Evolutionary conservation across 2,329 filamentous ascomycete genomes (phyloP), one percentile per base, ranked within the genome.

Genomic region (Diaporthe vexans): DNA sequence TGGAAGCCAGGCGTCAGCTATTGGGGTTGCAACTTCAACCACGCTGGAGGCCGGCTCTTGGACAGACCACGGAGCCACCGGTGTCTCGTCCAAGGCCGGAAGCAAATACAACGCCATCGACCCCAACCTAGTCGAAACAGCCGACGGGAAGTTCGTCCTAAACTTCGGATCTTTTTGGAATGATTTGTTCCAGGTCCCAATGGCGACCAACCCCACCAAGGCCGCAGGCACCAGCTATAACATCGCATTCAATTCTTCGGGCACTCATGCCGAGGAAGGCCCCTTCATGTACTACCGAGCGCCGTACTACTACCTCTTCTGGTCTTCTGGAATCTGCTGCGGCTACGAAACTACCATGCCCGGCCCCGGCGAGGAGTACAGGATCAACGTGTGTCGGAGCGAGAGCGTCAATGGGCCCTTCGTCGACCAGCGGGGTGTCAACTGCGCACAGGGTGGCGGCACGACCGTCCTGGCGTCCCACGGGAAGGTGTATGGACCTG

Each of bases 81-180:
- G 91, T 13, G 82, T 93, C 74, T 84, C 81, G 24, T 85, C 88
- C 67, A 74, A 80, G 26, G 68, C 81, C 19, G 77, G 81, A 29
- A 86, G 85, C 73, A 72, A 81, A 6, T 91, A 90, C 82, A 91
- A 91, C 77, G 88, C 89, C 57, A 91, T 94, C 78, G 93, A 92
- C 78, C 81, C 84, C 3, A 90, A 89, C 76, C 79, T 91, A 3
- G 81, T 91, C 75, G 78, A 83, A 15, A 84, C 81, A 3, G 83
- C 82, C 48, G 71, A 75, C 40, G 82, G 81, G 19, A 76, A 77
- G 3, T 88, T 87, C 77, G 86, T 86, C 73, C 82, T 92, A 79
- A 90, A 86, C 75, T 94, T 93, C 76, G 92, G 92, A 33, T 92
- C 90, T 17, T 94, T 93, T 86, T 94, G 91, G 91, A 81, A 83